Conservation (phyloP, 768 basidiomycete species). For the Lactifluus piperatus region DNA sequence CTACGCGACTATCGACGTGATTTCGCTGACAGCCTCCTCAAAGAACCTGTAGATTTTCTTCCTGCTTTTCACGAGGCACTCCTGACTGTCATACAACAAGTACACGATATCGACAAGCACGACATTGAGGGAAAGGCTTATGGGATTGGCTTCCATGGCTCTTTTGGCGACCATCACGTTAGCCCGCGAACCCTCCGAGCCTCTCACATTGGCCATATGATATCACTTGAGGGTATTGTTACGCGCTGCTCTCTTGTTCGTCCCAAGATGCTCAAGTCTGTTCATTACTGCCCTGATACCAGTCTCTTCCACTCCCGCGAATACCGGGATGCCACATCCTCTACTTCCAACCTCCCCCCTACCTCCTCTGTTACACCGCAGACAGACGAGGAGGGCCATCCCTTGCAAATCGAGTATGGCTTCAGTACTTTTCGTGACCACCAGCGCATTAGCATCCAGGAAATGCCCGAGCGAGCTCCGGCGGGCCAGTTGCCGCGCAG, state of each 20-base stretch:
- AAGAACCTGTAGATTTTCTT: conserved; percentile 77
- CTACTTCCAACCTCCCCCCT: conserved; percentile 78
- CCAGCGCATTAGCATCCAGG: conserved; percentile 96
- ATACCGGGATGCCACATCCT: conserved; percentile 89
- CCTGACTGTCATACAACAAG: conserved; percentile 56
- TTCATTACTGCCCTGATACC: conserved; percentile 92
- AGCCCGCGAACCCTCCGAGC: conserved; percentile 88
- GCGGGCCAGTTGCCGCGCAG: conserved; percentile 94
- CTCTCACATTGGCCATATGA: conserved; percentile 89
- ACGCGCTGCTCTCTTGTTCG: conserved; percentile 96
- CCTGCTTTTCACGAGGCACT: conserved; percentile 89
- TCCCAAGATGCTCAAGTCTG: conserved; percentile 95
- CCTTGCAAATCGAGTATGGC: conserved; percentile 88
- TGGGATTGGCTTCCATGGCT: conserved; percentile 87
- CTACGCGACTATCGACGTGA: conserved; percentile 87
- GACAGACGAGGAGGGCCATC: conserved; percentile 82
- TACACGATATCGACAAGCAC: conserved; percentile 75
- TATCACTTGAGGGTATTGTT: conserved; percentile 95
- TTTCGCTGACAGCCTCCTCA: conserved; percentile 80
- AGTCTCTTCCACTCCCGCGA: conserved; percentile 74
- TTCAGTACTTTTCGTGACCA: conserved; percentile 90
- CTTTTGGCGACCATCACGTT: conserved; percentile 97
- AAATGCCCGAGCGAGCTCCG: conserved; percentile 98
- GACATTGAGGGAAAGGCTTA: conserved; percentile 72
- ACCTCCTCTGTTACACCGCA: conserved; percentile 83